Evolutionary conservation across 192 early-diverging fungal species (phyloP).

Genomic region (Coemansia sp.): DNA sequence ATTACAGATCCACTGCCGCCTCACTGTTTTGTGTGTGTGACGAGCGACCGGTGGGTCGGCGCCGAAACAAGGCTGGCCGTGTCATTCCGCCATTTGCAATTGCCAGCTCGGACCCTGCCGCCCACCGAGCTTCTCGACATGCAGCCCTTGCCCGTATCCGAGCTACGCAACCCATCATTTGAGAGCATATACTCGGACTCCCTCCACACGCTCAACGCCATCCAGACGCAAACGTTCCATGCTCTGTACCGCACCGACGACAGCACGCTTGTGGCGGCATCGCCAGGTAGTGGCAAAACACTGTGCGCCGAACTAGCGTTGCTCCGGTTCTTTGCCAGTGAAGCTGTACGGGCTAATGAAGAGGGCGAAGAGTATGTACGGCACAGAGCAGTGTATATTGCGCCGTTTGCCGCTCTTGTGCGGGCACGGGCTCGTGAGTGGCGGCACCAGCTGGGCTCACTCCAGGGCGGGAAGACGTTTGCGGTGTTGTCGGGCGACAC

Average conservation of each 20-base stretch:
- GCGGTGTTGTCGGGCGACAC: slow-evolving; percentile 88
- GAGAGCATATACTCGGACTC: slow-evolving; percentile 62
- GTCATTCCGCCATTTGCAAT: slow-evolving; percentile 86
- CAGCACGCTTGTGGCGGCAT: slow-evolving; percentile 87
- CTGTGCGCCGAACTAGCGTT: slow-evolving; percentile 94
- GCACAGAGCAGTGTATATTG: slow-evolving; percentile 83
- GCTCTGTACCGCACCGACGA: slow-evolving; percentile 85
- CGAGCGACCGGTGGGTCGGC: slow-evolving; percentile 96
- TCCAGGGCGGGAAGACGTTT: slow-evolving; percentile 86
- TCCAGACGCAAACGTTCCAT: slow-evolving; percentile 96
- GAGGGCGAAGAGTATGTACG: slow-evolving; percentile 38
- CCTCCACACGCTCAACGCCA: slow-evolving; percentile 76
- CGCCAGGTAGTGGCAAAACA: slow-evolving; percentile 94
- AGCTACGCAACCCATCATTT: slow-evolving; percentile 68
- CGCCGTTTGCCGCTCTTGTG: slow-evolving; percentile 84
- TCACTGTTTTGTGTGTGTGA: slow-evolving; percentile 90
- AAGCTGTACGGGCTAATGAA: slow-evolving; percentile 20
- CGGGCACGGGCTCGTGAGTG: slow-evolving; percentile 76
- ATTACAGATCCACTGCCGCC: slow-evolving; percentile 91
- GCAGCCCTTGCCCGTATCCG: slow-evolving; percentile 81
- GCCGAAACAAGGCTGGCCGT: slow-evolving; percentile 89
- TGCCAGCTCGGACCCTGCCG: slow-evolving; percentile 91
- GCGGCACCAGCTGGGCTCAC: slow-evolving; percentile 72
- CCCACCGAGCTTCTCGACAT: slow-evolving; percentile 94
- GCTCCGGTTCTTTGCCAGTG: slow-evolving; percentile 74